Evolutionary conservation across 192 early-diverging fungal species (phyloP).

Genomic region (Backusella westeae): DNA sequence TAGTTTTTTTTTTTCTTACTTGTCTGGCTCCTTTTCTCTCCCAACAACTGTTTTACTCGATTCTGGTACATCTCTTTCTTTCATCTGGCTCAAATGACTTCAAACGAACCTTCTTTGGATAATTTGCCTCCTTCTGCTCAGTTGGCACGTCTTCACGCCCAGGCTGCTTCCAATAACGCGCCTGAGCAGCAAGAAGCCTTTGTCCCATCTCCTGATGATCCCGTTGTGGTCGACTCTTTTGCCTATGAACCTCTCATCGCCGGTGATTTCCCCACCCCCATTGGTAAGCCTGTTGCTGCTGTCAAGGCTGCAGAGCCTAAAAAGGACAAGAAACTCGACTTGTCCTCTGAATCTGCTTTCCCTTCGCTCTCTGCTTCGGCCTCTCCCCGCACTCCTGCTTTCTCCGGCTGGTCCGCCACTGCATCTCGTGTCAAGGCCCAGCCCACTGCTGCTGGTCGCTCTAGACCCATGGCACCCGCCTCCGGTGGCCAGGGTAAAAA

Average conservation of each 20-base stretch:
- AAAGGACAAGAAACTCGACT: constrained; percentile 43
- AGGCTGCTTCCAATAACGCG: constrained; percentile 20
- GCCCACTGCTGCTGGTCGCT: constrained; percentile 16
- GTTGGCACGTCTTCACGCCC: constrained; percentile 36
- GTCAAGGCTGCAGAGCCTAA: constrained; percentile 5
- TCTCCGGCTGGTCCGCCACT: constrained; percentile 45
- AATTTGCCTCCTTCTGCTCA: constrained; percentile 36
- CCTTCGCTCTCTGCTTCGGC: constrained; percentile 67
- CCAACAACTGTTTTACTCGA: background rate
- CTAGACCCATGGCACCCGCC: constrained; percentile 36
- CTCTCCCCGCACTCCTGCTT: constrained; percentile 30
- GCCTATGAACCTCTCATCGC: constrained; percentile 24
- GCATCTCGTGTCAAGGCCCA: constrained; percentile 35
- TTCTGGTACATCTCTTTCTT: background rate
- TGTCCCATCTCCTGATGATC: constrained; percentile 30
- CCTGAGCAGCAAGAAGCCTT: constrained; percentile 18
- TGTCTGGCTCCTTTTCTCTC: constrained; percentile 4
- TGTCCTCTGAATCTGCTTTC: constrained; percentile 68
- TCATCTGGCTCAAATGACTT: constrained; percentile 18
- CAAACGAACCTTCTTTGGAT: constrained; percentile 12
- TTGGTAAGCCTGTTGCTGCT: constrained; percentile 21
- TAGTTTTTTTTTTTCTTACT: background rate
- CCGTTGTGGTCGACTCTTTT: constrained; percentile 16
- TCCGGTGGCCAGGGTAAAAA: constrained; percentile 29
- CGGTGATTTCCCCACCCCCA: constrained; percentile 29